These are phyloP conservation scores for Setaria italica DNA, from an alignment of 202 grass and related monocot species.

Conservation along the genomic window DNA sequence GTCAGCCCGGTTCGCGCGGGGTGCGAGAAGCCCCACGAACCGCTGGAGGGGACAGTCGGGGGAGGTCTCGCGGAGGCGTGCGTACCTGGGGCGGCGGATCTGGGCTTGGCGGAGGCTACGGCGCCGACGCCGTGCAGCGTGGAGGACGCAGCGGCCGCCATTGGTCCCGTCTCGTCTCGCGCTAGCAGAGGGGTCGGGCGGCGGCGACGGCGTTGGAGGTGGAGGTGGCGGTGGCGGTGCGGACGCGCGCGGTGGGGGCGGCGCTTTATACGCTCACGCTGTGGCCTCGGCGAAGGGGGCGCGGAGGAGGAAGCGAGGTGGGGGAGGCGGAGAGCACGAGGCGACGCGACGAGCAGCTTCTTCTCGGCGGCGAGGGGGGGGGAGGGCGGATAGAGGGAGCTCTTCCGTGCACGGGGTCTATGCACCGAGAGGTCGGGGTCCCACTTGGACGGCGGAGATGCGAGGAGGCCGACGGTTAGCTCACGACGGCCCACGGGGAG, in stretches of 20 bases:
- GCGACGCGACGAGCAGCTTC: constrained; percentile 2
- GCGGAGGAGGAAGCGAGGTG: constrained; percentile 33
- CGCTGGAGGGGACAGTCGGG: too few species aligned
- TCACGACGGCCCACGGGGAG: neutral
- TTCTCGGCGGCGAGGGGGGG: neutral
- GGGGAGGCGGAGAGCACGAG: constrained; percentile 46
- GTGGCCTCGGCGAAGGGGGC: neutral
- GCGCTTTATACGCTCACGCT: constrained; percentile 21
- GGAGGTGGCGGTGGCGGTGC: neutral
- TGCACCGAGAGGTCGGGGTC: neutral
- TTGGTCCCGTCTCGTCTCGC: neutral
- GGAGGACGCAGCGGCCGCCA: constrained; percentile 43
- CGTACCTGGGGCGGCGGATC: constrained; percentile 42
- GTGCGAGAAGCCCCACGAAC: too few species aligned
- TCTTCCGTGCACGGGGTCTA: neutral
- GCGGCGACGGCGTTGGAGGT: neutral
- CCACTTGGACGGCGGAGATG: neutral
- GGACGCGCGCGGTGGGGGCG: neutral
- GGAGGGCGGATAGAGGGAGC: neutral
- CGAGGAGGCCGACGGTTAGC: neutral
- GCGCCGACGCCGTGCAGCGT: constrained; percentile 41
- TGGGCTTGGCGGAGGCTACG: constrained; percentile 24
- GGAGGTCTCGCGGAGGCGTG: neutral
- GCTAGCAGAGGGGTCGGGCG: neutral
- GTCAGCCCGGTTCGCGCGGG: neutral